These are phyloP conservation scores for Cystobasidium sp. DNA, from an alignment of 1,284 basidiomycete genomes.

Conservation along the genomic window DNA sequence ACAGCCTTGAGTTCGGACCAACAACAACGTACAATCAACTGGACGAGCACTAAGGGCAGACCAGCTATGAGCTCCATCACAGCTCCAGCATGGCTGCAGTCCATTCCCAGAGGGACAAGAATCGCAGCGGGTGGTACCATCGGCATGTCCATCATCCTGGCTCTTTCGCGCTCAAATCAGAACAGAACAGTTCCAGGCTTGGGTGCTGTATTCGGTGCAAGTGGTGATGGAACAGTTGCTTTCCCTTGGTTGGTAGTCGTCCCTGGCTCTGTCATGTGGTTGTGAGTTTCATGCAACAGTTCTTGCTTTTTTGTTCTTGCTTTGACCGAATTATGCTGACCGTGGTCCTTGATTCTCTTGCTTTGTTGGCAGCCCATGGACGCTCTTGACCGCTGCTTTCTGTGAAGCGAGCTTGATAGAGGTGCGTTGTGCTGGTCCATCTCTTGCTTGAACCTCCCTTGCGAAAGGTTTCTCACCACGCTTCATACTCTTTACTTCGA, in stretches of 20 bases:
- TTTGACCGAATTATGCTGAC: slow-evolving; percentile 1
- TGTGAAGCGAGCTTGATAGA: slow-evolving; percentile 84
- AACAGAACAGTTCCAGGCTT: slow-evolving; percentile 37
- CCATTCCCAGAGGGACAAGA: slow-evolving; percentile 37
- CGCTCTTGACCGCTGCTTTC: slow-evolving; percentile 80
- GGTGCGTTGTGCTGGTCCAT: no score
- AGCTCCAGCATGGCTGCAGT: slow-evolving; percentile 39
- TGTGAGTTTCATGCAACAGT: not conserved
- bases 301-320: not conserved
- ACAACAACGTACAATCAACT: not conserved
- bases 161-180: slow-evolving; percentile 31
- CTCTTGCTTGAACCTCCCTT: no score
- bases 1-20: not conserved
- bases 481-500: no score
- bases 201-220: slow-evolving; percentile 40
- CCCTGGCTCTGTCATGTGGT: slow-evolving; percentile 80
- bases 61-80: slow-evolving; percentile 35
- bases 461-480: no score
- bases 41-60: slow-evolving; percentile 2
- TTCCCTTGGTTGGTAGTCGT: slow-evolving; percentile 80
- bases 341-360: not conserved
- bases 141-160: slow-evolving; percentile 17
- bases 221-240: slow-evolving; percentile 57
- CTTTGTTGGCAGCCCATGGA: slow-evolving; percentile 72
- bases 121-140: slow-evolving; percentile 32